Evolutionary conservation across 306 rosid genomes (phyloP).

Genomic region (Dicorynia guianensis): DNA sequence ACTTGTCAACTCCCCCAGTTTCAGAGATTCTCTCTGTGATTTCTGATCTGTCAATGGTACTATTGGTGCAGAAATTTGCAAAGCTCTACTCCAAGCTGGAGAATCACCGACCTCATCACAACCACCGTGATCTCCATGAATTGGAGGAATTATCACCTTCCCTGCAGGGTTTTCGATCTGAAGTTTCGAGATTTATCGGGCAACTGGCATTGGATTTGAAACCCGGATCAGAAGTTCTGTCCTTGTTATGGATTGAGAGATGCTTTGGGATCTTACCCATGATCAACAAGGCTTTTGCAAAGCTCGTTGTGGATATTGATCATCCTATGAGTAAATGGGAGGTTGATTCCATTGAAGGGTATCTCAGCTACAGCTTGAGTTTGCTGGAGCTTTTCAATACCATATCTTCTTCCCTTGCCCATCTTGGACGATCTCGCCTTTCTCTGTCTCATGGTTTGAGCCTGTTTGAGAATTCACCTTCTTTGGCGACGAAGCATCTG

Average conservation of each 20-base stretch:
- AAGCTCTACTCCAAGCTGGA: constrained; percentile 69
- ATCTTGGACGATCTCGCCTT: constrained; percentile 50
- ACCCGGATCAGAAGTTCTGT: constrained; percentile 44
- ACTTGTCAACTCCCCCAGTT: background rate
- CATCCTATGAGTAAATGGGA: constrained; percentile 67
- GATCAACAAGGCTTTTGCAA: constrained; percentile 65
- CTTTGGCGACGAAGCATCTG: constrained; percentile 45
- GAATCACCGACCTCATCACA: constrained; percentile 41
- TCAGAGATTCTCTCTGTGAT: background rate
- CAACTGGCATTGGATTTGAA: constrained; percentile 36
- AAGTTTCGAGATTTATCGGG: constrained; percentile 45
- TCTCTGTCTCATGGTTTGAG: constrained; percentile 59
- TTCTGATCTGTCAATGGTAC: constrained; percentile 37
- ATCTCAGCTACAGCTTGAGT: constrained; percentile 57
- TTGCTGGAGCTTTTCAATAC: constrained; percentile 68
- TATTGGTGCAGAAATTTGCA: constrained; percentile 54
- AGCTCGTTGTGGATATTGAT: constrained; percentile 66
- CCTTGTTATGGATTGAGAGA: constrained; percentile 61
- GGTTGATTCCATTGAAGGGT: constrained; percentile 59
- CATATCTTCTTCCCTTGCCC: constrained; percentile 58
- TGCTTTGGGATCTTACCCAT: constrained; percentile 55
- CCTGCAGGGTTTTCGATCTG: constrained; percentile 51
- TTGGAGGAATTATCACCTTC: constrained; percentile 36
- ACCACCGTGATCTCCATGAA: constrained; percentile 19
- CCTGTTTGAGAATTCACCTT: constrained; percentile 48